Evolutionary conservation across 257 asterid genomes (phyloP).

Genomic region (Eucommia ulmoides): DNA sequence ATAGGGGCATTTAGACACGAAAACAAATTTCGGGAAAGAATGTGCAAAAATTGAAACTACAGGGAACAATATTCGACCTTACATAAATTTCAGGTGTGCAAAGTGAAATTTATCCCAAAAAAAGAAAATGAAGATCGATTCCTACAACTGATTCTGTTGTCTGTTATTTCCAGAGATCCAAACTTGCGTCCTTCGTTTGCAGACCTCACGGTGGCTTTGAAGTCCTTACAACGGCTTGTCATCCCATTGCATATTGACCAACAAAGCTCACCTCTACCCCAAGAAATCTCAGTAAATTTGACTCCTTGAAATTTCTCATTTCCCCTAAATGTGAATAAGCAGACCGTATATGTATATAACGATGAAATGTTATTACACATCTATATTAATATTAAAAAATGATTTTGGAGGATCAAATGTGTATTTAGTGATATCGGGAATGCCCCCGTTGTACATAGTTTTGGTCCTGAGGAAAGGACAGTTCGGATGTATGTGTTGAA

Average conservation of each 20-base stretch:
- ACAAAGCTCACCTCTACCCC: slow-evolving; percentile 35
- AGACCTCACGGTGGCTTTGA: slow-evolving; percentile 75
- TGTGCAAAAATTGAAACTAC: too few species aligned
- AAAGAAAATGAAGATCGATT: too few species aligned
- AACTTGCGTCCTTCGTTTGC: slow-evolving; percentile 90
- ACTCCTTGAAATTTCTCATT: slow-evolving; percentile 29
- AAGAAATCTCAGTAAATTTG: slow-evolving; percentile 49
- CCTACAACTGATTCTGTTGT: slow-evolving; percentile 1
- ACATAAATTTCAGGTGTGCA: too few species aligned
- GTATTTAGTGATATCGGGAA: too few species aligned
- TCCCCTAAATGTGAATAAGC: slow-evolving; percentile 5
- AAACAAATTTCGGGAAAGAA: too few species aligned
- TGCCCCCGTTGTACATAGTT: neutral
- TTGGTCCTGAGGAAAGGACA: neutral
- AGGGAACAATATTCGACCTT: too few species aligned
- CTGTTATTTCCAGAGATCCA: slow-evolving; percentile 52
- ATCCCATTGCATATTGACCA: slow-evolving; percentile 51
- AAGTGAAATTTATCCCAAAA: too few species aligned
- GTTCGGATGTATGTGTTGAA: neutral
- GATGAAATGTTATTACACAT: too few species aligned
- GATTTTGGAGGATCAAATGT: too few species aligned
- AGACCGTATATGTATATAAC: neutral
- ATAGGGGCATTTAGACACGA: too few species aligned
- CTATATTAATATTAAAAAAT: too few species aligned
- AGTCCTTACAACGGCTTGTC: slow-evolving; percentile 80